phyloP scores from a whole-genome alignment of 2,329 filamentous ascomycete species.

The Fusarium sororula region DNA sequence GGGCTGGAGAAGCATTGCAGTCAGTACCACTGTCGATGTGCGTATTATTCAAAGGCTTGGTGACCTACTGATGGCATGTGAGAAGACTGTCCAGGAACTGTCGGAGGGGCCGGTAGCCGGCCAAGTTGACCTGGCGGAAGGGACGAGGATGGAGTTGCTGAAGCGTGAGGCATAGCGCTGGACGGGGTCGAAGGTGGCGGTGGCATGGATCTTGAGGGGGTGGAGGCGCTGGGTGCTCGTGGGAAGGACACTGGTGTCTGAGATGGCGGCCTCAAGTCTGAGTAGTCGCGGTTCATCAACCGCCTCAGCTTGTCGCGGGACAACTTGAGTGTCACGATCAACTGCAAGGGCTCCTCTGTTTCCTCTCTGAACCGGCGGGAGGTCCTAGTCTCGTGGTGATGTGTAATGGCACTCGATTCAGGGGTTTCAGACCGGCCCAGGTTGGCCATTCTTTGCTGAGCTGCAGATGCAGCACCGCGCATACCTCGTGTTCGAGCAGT shows the following conservation, averaged over 20 bases:
- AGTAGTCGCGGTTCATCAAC: slow-evolving; percentile 64
- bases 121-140: slow-evolving; percentile 67
- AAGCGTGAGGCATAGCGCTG: slow-evolving; percentile 50
- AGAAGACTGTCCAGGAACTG: slow-evolving; percentile 63
- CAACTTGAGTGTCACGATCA: slow-evolving; percentile 81
- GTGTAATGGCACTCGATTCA: slow-evolving; percentile 69
- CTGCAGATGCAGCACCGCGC: slow-evolving; percentile 86
- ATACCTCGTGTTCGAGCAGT: slow-evolving; percentile 89
- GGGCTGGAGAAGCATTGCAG: slow-evolving; percentile 64
- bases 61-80: slow-evolving; percentile 67
- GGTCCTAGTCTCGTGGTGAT: slow-evolving; percentile 77
- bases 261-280: slow-evolving; percentile 50
- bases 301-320: slow-evolving; percentile 76
- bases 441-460: slow-evolving; percentile 87
- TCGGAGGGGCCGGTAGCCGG: slow-evolving; percentile 73
- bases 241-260: slow-evolving; percentile 48
- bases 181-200: slow-evolving; percentile 52
- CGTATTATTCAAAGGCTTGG: slow-evolving; percentile 2
- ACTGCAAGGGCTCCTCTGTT: slow-evolving; percentile 75
- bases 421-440: slow-evolving; percentile 88
- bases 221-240: slow-evolving; percentile 45
- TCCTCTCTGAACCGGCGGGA: slow-evolving; percentile 77
- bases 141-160: slow-evolving; percentile 47
- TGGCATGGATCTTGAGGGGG: slow-evolving; percentile 46
- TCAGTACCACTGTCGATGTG: slow-evolving; percentile 23